Evolutionary conservation across 1,139 yeast species (phyloP).

Genomic region (Debaryomyces sp.): DNA sequence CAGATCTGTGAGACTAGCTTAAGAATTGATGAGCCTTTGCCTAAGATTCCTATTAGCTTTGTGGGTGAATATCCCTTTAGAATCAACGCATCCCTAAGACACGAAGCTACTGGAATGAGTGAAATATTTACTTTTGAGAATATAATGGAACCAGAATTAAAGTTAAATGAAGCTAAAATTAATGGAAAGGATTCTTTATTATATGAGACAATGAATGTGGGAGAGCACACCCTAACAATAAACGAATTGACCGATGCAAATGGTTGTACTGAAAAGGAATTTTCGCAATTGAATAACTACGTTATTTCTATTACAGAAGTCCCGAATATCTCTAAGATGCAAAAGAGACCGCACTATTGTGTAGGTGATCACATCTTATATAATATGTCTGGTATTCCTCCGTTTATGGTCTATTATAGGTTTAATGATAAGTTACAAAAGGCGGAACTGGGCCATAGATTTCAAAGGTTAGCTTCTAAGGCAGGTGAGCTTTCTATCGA

Average conservation of each 20-base stretch:
- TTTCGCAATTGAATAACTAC: conserved; percentile 35
- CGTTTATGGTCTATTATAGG: conserved; percentile 72
- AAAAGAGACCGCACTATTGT: conserved; percentile 60
- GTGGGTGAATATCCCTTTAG: conserved; percentile 68
- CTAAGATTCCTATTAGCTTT: conserved; percentile 57
- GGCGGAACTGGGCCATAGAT: conserved; percentile 59
- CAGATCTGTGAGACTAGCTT: conserved; percentile 64
- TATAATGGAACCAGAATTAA: conserved; percentile 18
- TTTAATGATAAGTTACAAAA: conserved; percentile 66
- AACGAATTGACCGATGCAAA: conserved; percentile 63
- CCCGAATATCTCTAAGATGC: conserved; percentile 59
- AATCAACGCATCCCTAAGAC: conserved; percentile 54
- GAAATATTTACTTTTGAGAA: conserved; percentile 17
- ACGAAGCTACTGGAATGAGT: conserved; percentile 28
- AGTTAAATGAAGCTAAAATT: conserved; percentile 16
- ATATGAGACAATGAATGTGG: conserved; percentile 25
- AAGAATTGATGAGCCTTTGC: conserved; percentile 28
- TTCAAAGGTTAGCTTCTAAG: conserved; percentile 73
- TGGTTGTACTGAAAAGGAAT: conserved; percentile 62
- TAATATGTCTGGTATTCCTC: conserved; percentile 76
- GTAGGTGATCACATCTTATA: conserved; percentile 90
- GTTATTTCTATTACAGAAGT: conserved; percentile 70
- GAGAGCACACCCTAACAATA: conserved; percentile 61
- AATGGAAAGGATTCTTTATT: conserved; percentile 10
- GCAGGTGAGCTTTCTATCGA: conserved; percentile 75